A percentile compares a stretch with the other conserved stretches of the same genome.
Evolutionary conservation across 129 eudicot species (phyloP).

Genomic region (Arctium minus): DNA sequence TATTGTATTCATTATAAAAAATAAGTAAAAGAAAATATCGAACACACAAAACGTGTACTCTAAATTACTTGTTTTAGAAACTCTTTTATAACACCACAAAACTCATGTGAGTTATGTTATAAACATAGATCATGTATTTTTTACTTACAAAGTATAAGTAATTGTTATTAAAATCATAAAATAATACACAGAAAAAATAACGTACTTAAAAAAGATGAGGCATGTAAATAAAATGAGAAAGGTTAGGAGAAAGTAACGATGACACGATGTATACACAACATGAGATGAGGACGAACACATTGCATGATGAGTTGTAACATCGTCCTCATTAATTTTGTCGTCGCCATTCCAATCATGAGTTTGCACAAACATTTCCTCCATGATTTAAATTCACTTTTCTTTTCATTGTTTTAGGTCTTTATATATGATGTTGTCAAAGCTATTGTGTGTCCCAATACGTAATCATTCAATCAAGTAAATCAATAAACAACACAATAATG

Average conservation of each 20-base stretch:
- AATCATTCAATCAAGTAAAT: too few species aligned
- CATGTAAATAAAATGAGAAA: not conserved
- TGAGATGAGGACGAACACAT: conserved; percentile 14
- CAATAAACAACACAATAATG: too few species aligned
- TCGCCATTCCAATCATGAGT: conserved; percentile 11
- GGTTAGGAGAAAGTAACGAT: conserved; percentile 10
- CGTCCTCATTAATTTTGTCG: conserved; percentile 17
- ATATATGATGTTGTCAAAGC: not conserved
- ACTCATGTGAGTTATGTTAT: not conserved
- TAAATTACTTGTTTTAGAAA: not conserved
- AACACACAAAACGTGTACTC: not conserved
- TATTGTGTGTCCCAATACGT: too few species aligned
- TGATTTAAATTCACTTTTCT: not conserved
- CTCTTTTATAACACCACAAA: not conserved
- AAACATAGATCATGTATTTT: not conserved
- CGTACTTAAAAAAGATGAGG: not conserved
- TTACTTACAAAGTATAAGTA: not conserved
- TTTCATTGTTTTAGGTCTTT: not conserved
- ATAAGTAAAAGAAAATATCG: too few species aligned
- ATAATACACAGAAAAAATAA: too few species aligned
- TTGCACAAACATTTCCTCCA: conserved; percentile 18
- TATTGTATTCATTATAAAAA: not conserved
- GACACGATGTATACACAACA: conserved; percentile 19
- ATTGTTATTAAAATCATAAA: too few species aligned
- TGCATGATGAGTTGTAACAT: conserved; percentile 28